Percentiles rank a stretch among this genome's conserved stretches.
phyloP scores from a whole-genome alignment of 208 protist genomes.

The Crithidia brevicula region DNA sequence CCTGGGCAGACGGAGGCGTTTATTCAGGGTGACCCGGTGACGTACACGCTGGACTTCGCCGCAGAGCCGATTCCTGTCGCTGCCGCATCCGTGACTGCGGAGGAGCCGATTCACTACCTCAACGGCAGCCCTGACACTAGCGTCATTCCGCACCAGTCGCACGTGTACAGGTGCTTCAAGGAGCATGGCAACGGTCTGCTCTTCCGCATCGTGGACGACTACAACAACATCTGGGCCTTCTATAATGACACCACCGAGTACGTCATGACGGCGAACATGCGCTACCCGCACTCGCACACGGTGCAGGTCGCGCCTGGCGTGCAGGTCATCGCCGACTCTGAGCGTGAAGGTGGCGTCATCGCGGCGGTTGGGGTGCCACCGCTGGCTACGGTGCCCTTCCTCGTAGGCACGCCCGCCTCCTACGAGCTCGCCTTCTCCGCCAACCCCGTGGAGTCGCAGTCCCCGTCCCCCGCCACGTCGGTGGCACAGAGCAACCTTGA shows the following conservation, averaged over 20 bases:
- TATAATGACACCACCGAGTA: slow-evolving; percentile 88
- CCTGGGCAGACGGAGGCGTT: slow-evolving; percentile 63
- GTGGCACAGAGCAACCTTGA: not conserved
- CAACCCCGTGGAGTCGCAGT: slow-evolving; percentile 27
- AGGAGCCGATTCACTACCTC: slow-evolving; percentile 41
- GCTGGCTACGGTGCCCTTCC: slow-evolving; percentile 62
- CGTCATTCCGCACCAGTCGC: slow-evolving; percentile 59
- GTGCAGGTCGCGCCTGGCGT: slow-evolving; percentile 47
- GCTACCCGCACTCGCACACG: slow-evolving; percentile 25
- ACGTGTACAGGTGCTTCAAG: slow-evolving; percentile 76
- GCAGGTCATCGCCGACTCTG: slow-evolving; percentile 26
- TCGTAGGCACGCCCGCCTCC: slow-evolving; percentile 48
- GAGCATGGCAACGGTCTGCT: slow-evolving; percentile 76
- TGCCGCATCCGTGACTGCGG: not conserved
- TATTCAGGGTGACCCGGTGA: slow-evolving; percentile 49
- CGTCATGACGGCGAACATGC: slow-evolving; percentile 68
- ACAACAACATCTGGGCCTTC: slow-evolving; percentile 74
- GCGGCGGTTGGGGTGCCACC: slow-evolving; percentile 59
- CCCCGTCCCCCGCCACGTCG: slow-evolving; percentile 1
- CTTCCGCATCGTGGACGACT: slow-evolving; percentile 80
- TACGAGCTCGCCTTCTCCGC: slow-evolving; percentile 69
- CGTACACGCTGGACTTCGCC: slow-evolving; percentile 67
- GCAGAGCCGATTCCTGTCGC: slow-evolving; percentile 51
- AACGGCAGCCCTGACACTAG: slow-evolving; percentile 56
- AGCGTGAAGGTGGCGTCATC: slow-evolving; percentile 47